These are phyloP conservation scores for Beauveria bassiana DNA, from an alignment of 2,329 filamentous ascomycete genomes.

Conservation along the genomic window DNA sequence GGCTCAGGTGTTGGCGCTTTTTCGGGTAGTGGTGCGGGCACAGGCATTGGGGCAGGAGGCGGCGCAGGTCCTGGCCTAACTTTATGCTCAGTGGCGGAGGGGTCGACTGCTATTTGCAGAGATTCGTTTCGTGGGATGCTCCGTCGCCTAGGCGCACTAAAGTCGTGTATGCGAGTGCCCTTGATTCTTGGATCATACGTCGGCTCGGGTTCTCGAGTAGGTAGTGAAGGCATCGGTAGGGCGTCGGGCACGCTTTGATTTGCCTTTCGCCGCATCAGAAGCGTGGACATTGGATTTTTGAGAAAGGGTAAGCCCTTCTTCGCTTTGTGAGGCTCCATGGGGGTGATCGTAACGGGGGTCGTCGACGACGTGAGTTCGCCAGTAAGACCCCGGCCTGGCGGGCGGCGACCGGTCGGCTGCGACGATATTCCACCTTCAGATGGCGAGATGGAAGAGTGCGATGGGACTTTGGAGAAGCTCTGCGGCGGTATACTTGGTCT, in stretches of 20 bases:
- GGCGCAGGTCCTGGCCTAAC: neutral
- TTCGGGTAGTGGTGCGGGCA: neutral
- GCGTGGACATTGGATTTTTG: conserved; percentile 43
- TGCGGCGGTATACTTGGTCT: neutral
- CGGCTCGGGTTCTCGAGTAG: conserved; percentile 28
- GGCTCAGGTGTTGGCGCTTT: neutral
- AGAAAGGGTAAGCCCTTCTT: conserved; percentile 42
- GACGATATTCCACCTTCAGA: neutral
- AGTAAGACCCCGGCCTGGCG: neutral
- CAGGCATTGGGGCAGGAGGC: neutral
- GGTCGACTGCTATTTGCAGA: neutral
- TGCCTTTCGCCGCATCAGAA: conserved; percentile 43
- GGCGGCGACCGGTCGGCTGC: conserved; percentile 6
- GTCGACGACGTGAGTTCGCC: neutral
- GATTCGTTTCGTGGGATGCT: neutral
- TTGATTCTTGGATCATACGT: conserved; percentile 49
- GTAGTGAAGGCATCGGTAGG: conserved; percentile 24
- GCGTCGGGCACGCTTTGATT: conserved; percentile 35
- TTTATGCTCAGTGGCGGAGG: neutral
- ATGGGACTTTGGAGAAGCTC: neutral
- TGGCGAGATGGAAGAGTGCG: conserved; percentile 1
- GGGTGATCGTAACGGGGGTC: neutral
- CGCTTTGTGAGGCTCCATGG: conserved; percentile 24
- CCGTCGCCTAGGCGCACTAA: conserved; percentile 43
- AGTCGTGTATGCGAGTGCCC: conserved; percentile 51